Conservation (phyloP, 805 yeast genomes). For the Geotrichum ghanense region DNA sequence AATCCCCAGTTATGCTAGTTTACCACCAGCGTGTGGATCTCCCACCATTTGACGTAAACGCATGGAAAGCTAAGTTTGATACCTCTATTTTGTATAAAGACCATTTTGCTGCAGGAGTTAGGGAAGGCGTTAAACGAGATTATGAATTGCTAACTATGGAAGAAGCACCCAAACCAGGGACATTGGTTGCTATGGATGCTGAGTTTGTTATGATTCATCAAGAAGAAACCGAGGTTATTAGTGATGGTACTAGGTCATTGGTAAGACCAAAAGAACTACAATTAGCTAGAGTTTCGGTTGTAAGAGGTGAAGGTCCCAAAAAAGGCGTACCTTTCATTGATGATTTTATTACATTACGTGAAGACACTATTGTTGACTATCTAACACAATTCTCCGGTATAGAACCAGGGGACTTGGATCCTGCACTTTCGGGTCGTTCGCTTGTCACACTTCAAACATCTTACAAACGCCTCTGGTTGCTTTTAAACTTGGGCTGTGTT, state of each 20-base stretch:
- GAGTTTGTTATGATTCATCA: constrained; percentile 81
- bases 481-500: constrained; percentile 77
- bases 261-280: constrained; percentile 66
- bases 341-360: constrained; percentile 67
- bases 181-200: constrained; percentile 87
- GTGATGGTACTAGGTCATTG: constrained; percentile 57
- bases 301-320: constrained; percentile 50
- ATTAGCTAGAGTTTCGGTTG: constrained; percentile 79
- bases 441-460: constrained; percentile 75
- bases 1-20: constrained; percentile 60
- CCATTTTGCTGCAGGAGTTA: constrained; percentile 55
- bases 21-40: constrained; percentile 33
- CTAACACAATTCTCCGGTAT: constrained; percentile 91
- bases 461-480: constrained; percentile 80
- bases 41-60: constrained; percentile 31
- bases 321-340: constrained; percentile 80
- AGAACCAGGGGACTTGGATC: constrained; percentile 80
- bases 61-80: constrained; percentile 44
- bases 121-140: constrained; percentile 48
- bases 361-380: constrained; percentile 60
- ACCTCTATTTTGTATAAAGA: constrained; percentile 61
- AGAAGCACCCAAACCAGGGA: constrained; percentile 66
- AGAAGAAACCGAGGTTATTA: constrained; percentile 67
- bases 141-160: constrained; percentile 53
- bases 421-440: constrained; percentile 47